Percentiles rank a stretch among this genome's conserved stretches.
These are phyloP conservation scores for Deinandra increscens DNA, from an alignment of 129 eudicot species.

Conservation along the genomic window DNA sequence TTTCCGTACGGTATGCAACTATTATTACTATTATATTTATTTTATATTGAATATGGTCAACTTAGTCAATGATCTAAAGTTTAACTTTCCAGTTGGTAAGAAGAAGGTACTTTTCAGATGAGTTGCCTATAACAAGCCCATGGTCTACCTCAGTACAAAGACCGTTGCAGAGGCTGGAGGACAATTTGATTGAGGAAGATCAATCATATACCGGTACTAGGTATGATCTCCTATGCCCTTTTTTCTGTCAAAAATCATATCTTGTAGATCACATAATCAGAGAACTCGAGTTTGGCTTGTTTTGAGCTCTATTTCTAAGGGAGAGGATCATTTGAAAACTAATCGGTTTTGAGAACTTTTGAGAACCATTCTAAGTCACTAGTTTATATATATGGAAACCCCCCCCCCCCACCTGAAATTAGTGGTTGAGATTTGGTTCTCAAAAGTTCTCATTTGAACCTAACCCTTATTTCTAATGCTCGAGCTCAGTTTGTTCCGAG, in stretches of 20 bases:
- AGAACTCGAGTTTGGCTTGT: too few relatives aligned
- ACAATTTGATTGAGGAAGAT: constrained; percentile 59
- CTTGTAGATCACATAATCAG: too few relatives aligned
- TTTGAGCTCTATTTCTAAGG: too few relatives aligned
- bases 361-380: too few relatives aligned
- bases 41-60: not conserved
- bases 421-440: too few relatives aligned
- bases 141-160: constrained; percentile 63
- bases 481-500: too few relatives aligned
- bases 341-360: too few relatives aligned
- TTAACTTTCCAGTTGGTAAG: constrained; percentile 65
- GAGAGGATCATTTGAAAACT: too few relatives aligned
- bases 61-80: constrained; percentile 12
- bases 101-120: constrained; percentile 94
- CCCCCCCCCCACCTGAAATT: too few relatives aligned
- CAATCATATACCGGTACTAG: constrained; percentile 52
- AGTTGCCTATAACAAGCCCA: constrained; percentile 63
- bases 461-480: too few relatives aligned
- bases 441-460: too few relatives aligned
- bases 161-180: constrained; percentile 48
- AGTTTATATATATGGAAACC: too few relatives aligned
- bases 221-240: constrained; percentile 32
- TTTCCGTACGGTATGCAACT: constrained; percentile 61
- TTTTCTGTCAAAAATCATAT: not conserved
- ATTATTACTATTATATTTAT: not conserved